phyloP scores from a whole-genome alignment of 306 rosid genomes.

The Arachis hypogaea region DNA sequence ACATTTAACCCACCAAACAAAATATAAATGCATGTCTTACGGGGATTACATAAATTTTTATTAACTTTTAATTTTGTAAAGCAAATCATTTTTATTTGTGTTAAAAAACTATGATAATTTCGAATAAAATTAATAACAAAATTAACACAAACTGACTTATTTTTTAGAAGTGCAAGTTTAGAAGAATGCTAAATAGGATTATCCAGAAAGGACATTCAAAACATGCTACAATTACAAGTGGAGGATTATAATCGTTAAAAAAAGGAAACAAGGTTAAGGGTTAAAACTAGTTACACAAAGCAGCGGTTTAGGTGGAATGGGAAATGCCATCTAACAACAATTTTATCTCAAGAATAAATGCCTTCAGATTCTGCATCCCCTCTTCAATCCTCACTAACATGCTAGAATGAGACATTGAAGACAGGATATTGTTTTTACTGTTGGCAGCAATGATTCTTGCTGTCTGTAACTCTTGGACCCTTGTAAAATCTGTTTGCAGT shows the following conservation, averaged over 20 bases:
- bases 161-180: neutral
- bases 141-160: neutral
- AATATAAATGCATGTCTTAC: no score
- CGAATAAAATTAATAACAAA: neutral
- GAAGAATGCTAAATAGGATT: neutral
- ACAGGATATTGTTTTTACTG: slow-evolving; percentile 51
- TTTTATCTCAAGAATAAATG: slow-evolving; percentile 64
- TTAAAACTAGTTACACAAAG: slow-evolving; percentile 16
- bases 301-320: slow-evolving; percentile 44
- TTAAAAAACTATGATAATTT: no score
- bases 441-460: slow-evolving; percentile 53
- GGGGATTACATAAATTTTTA: no score
- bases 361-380: slow-evolving; percentile 55
- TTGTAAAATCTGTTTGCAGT: slow-evolving; percentile 45
- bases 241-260: neutral
- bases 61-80: no score
- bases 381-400: slow-evolving; percentile 59
- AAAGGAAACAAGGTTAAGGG: no score
- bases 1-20: no score
- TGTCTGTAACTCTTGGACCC: slow-evolving; percentile 51
- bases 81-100: no score
- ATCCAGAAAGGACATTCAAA: slow-evolving; percentile 17
- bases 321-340: slow-evolving; percentile 54
- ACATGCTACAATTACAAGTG: slow-evolving; percentile 27
- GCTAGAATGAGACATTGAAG: slow-evolving; percentile 41